Evolutionary conservation across 495 filamentous ascomycete genomes (phyloP).

Genomic region (Neurospora hispaniola): DNA sequence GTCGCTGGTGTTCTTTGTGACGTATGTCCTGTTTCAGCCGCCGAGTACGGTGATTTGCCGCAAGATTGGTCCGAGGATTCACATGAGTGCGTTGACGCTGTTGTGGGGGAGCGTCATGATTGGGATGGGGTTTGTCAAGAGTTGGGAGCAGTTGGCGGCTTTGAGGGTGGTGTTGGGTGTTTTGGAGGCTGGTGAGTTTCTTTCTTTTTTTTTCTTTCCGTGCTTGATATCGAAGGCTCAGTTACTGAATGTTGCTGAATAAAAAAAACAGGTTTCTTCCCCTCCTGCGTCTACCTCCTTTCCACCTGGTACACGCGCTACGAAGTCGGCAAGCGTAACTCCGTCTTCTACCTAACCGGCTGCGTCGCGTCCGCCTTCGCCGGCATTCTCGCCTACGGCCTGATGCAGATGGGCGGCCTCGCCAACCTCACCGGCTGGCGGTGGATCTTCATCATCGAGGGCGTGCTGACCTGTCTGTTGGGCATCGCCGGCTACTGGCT

Average conservation of each 20-base stretch:
- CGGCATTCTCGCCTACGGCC: conserved; percentile 54
- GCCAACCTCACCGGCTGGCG: conserved; percentile 46
- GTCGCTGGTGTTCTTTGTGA: conserved; percentile 55
- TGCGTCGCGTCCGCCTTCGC: conserved; percentile 49
- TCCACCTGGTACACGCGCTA: conserved; percentile 55
- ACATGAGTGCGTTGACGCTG: conserved; percentile 43
- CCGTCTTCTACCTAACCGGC: conserved; percentile 54
- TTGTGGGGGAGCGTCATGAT: conserved; percentile 45
- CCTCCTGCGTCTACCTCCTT: conserved; percentile 51
- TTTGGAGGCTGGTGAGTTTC: conserved; percentile 46
- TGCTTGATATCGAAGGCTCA: too few species aligned
- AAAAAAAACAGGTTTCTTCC: conserved; percentile 39
- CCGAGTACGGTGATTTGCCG: conserved; percentile 46
- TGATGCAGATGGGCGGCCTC: conserved; percentile 45
- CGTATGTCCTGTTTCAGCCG: conserved; percentile 55
- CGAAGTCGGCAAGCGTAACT: conserved; percentile 54
- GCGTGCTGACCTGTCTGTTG: conserved; percentile 37
- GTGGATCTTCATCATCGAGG: conserved; percentile 56
- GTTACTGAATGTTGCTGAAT: background rate
- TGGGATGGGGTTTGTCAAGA: conserved; percentile 49
- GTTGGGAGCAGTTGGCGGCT: conserved; percentile 40
- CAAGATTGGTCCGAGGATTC: conserved; percentile 49
- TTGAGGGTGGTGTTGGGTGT: conserved; percentile 50
- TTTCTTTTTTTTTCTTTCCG: too few species aligned
- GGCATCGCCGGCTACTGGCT: conserved; percentile 40